Conservation (phyloP, 1,284 basidiomycete species). For the Ceratobasidium sp. region DNA sequence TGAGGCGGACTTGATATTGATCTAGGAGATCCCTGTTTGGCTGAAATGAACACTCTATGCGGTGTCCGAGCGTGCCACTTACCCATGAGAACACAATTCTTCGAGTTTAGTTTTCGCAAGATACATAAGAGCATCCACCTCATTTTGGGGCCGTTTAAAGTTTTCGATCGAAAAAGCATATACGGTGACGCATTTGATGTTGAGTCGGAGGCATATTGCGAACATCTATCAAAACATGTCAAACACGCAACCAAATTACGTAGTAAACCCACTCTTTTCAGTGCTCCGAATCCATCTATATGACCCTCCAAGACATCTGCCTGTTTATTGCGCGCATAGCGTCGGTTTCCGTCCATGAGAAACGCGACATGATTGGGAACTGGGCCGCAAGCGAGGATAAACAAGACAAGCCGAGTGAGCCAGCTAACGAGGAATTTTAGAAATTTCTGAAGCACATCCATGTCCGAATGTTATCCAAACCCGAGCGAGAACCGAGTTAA, state of each 20-base stretch:
- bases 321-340: slow-evolving; percentile 80
- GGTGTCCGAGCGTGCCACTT: slow-evolving; percentile 46
- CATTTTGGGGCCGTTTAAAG: slow-evolving; percentile 86
- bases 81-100: slow-evolving; percentile 87
- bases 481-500: too few relatives aligned
- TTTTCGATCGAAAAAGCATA: slow-evolving; percentile 99
- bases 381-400: slow-evolving; percentile 78
- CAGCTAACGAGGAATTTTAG: background rate
- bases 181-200: slow-evolving; percentile 83
- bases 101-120: slow-evolving; percentile 82
- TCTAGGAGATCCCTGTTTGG: slow-evolving; percentile 72
- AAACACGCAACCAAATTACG: background rate
- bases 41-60: slow-evolving; percentile 1
- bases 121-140: slow-evolving; percentile 88
- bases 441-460: background rate
- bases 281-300: slow-evolving; percentile 80
- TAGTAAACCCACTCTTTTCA: slow-evolving; percentile 76
- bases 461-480: too few relatives aligned
- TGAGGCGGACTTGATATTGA: slow-evolving; percentile 82
- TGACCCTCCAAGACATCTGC: slow-evolving; percentile 80
- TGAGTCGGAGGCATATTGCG: slow-evolving; percentile 78
- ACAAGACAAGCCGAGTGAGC: slow-evolving; percentile 56
- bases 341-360: slow-evolving; percentile 97
- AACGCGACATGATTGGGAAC: slow-evolving; percentile 93
- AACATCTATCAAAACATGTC: slow-evolving; percentile 75